Evolutionary conservation across 805 yeast species (phyloP), one percentile per base, ranked within the genome.

Genomic region (Pichia gijzeniarum): DNA sequence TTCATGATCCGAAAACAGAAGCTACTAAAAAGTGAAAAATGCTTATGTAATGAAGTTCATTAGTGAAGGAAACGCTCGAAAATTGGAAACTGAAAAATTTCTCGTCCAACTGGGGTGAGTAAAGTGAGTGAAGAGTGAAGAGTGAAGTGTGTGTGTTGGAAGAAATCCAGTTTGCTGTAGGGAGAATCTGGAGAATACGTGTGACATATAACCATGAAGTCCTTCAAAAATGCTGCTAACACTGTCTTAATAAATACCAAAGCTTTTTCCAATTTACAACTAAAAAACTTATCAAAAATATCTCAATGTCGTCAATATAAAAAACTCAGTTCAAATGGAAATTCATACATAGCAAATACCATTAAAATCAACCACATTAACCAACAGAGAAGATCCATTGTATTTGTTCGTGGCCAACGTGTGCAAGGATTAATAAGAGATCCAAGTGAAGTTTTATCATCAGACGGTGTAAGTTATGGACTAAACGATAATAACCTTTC

Each of bases 361-460:
- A 28, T 43, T 21, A 44, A 48, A 44, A 40, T 30, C 49, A 20
- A 48, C 28, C 19, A 39, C 25, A 9, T 3, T n/a, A 20, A 9
- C 18, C 31, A 35, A 16, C 37, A 35, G 31, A 31, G 10, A 10
- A 53, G 65, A 51, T 44, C 48, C 7, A 63, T 66, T 44, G 70
- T 65, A 21, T 58, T 76, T 59, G 78, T 72, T 37, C 63, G 69
- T 47, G 77, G 79, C 6, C 62, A 73, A 10, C 72, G 89, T 60
- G 80, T 83, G 37, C 76, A 79, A 48, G 95, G 93, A 44, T 72
- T 85, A 52, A 76, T 81, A 47, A 76, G 82, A 61, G 83, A 82
- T 59, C 87, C 87, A 18, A 70, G 71, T n/a, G 80, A 77, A 45
- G 75, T 74, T 52, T 58, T 76, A 44, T 70, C 71, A 25, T 73